These are phyloP conservation scores for Pinus albicaulis DNA, from an alignment of 75 land plant genomes.

Conservation along the genomic window DNA sequence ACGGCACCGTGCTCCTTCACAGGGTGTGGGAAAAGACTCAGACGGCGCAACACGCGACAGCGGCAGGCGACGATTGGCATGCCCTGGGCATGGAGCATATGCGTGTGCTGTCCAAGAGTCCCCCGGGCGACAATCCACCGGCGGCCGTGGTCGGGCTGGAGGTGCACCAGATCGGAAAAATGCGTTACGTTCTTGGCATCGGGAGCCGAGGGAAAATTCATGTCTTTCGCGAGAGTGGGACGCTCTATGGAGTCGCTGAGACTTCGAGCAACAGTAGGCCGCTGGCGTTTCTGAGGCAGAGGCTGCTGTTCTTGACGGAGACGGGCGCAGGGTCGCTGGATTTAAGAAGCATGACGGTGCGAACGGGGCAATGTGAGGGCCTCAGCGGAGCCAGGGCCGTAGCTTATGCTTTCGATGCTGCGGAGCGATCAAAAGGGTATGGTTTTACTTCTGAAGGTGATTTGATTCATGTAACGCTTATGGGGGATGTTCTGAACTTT, in stretches of 20 bases:
- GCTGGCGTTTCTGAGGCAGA: slow-evolving; percentile 82
- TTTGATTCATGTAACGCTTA: slow-evolving; percentile 66
- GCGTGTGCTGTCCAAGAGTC: not conserved
- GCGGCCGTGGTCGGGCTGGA: slow-evolving; percentile 33
- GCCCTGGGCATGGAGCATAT: slow-evolving; percentile 39
- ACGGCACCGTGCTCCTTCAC: slow-evolving; percentile 71
- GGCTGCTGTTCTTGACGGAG: slow-evolving; percentile 77
- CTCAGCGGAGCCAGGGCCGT: slow-evolving; percentile 54
- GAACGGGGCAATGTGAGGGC: slow-evolving; percentile 82
- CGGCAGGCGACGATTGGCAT: slow-evolving; percentile 51
- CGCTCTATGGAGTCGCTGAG: slow-evolving; percentile 51
- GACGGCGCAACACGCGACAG: slow-evolving; percentile 6
- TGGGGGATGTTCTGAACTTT: slow-evolving; percentile 77
- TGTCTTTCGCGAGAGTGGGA: slow-evolving; percentile 78
- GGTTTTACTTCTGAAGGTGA: slow-evolving; percentile 78
- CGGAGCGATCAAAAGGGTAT: slow-evolving; percentile 90
- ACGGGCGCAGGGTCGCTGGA: slow-evolving; percentile 87
- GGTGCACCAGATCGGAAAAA: slow-evolving; percentile 69
- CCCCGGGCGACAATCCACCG: slow-evolving; percentile 1
- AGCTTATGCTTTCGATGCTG: slow-evolving; percentile 74
- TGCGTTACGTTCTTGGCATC: slow-evolving; percentile 57
- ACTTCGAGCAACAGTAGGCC: slow-evolving; percentile 44
- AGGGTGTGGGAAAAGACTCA: slow-evolving; percentile 56
- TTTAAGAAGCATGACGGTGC: slow-evolving; percentile 67
- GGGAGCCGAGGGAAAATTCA: slow-evolving; percentile 53